Base-by-base conservation (phyloP, 73 alveolate species). In the Paramecium pentaurelia region DNA sequence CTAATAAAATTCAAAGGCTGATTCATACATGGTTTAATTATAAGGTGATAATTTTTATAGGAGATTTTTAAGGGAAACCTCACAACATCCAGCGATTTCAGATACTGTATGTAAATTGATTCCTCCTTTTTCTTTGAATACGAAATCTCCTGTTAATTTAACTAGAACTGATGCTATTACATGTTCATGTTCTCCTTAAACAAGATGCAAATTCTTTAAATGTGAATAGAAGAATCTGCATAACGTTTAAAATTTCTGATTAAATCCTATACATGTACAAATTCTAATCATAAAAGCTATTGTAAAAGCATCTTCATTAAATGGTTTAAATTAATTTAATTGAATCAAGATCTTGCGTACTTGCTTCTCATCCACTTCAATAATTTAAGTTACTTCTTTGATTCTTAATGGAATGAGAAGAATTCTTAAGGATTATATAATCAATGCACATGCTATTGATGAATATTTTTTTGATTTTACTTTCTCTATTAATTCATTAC, bases 51-150 rank as follows among this genome's bases (percentile, higher is more conserved):
- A 28, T 77, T 77, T 77, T 77, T 4, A n/a, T 18, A 40, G 20
- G 71, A 77, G 47, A 59, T 0, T 77, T 30, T 77, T 77, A 18
- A 77, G 37, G n/a, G 89, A 77, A 9, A 77, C 10, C 47, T 77
- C 89, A 44, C 71, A 77, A 44, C 71, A 77, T 77, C 71, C 89
- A 38, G 89, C 88, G 7, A 16, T 75, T 36, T 38, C 18, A 36
- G 71, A 20, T 8, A 77, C 40, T 18, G 40, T 8, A 16, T 6
- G 3, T 2, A 77, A 4, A 18, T 14, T 40, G 22, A 36, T 18
- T 71, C 86, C 58, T 71, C 58, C 86, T 11, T 11, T 71, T 2
- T 71, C 18, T 20, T 28, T 34, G 16, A 71, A 71, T 11, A 71
- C 60, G 14, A 71, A 28, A 25, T 71, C 86, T 71, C 58, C 86